Percentiles rank a stretch among this genome's conserved stretches.
These are phyloP conservation scores for Zelopaecilomyces penicillatus DNA, from an alignment of 2,329 filamentous ascomycete species.

Conservation along the genomic window DNA sequence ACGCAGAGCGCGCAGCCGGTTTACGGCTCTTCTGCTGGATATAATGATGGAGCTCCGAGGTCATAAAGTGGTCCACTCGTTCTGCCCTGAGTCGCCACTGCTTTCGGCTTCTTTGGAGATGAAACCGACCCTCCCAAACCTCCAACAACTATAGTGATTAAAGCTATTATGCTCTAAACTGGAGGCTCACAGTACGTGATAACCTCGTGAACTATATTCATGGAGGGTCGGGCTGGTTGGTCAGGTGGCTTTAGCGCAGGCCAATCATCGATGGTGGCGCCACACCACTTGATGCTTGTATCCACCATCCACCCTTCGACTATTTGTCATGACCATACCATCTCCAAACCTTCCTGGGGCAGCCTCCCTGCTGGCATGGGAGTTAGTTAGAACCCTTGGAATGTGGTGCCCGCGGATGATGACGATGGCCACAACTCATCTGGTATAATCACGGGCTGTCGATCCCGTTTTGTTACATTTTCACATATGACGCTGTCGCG, in stretches of 20 bases:
- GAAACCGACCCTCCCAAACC: no score
- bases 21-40: slow-evolving; percentile 31
- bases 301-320: background rate
- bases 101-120: no score
- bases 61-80: slow-evolving; percentile 22
- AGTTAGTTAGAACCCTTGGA: no score
- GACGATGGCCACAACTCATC: no score
- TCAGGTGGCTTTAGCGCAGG: slow-evolving; percentile 4
- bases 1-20: slow-evolving; percentile 25
- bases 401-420: no score
- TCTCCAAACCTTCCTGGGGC: background rate
- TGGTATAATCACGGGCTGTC: no score
- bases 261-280: slow-evolving; percentile 3
- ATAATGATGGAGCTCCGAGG: slow-evolving; percentile 34
- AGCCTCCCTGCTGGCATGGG: background rate
- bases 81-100: no score
- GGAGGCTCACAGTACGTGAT: no score
- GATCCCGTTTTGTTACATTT: no score
- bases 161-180: no score
- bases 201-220: slow-evolving; percentile 4
- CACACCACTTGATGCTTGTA: background rate
- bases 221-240: slow-evolving; percentile 5
- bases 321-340: background rate
- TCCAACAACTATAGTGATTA: no score
- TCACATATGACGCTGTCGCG: no score